Evolutionary conservation across 441 rosid species (phyloP), one percentile per base, ranked within the genome.

Genomic region (Viola pubescens): DNA sequence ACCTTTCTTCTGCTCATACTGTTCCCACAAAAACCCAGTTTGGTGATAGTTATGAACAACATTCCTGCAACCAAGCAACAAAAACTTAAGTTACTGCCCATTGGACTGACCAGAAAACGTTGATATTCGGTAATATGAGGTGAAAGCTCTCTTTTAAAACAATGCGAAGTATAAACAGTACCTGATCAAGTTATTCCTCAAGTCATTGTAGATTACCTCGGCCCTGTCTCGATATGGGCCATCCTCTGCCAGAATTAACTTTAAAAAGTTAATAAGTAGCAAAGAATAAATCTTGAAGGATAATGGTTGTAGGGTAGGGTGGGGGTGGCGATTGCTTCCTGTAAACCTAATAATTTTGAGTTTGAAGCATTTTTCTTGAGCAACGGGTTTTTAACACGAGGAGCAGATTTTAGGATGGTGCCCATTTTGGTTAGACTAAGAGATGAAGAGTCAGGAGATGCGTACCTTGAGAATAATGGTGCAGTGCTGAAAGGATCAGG

Each of bases 11-110:
- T 88, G 98, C 68, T 91, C 95, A 77, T 91, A 91, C 68, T 94
- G 99, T 69, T 94, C 99, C 99, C 99, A 94, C 58, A 91, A 65
- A 75, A 77, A 94, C 51, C 99, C 97, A 0, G 95, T 89, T 64
- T 75, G 66, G 62, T 82, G 66, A 75, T 91, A 89, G 74, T 89
- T 94, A 58, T 61, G 69, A 56, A 91, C 95, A 58, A 89, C 87
- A 61, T 85, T 94, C 68, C 99, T 91, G 94, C 74, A 73, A 14
- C 63, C 67, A 52, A 9, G 13, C 39, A 39, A 4, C 70, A 47
- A 48, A 40, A 13, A 58, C 34, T 49, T 37, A 26, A 42, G 12
- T 11, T 52, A 11, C 3, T 26, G 34, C 34, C 34, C 2, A 26
- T 26, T 26, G 34, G 34, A 26, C 34, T 26, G 34, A 26, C 34